Base-by-base conservation (phyloP, 2,329 filamentous ascomycete species). In the Colletotrichum agaves region DNA sequence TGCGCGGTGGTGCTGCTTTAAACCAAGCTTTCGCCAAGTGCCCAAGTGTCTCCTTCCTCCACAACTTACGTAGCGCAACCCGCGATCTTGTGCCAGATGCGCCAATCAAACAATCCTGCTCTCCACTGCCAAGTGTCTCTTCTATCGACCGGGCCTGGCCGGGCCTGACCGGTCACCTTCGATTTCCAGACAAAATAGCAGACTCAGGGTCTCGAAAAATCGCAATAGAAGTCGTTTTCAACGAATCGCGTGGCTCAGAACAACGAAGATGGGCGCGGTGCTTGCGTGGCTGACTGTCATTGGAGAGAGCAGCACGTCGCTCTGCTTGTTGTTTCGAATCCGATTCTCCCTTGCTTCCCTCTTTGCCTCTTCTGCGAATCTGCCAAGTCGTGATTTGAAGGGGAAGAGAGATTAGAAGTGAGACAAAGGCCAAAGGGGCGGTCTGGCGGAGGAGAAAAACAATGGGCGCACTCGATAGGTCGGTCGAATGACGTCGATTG, bases 181-280 rank as follows among this genome's bases (percentile, higher is more conserved):
- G 27, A 27, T 27, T 27, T 27, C 27, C 27, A 27, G 27, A 4
- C 27, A 27, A 27, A 27, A 27, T 2, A 27, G 27, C 27, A 27
- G 27, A 27, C 6, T 27, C 27, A 7, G 27, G 27, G 6, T 7
- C 6, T 27, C 44, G 8, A 23, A 21, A 17, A 17, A 23, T n/a
- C 27, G 31, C n/a, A 35, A 35, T 5, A n/a, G 11, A 11, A 35
- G 33, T 27, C 31, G 27, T 13, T 82, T 79, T 83, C 83, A 83
- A 84, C 81, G 83, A 79, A 79, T 77, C 80, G 81, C 82, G 69
- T 70, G 63, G 69, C 72, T 72, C 71, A 23, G 23, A 41, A 55
- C 27, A 19, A 55, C 27, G 49, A 35, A 55, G 13, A 61, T 21
- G 17, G n/a, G 21, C 44, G 35, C 17, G 43, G 44, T 41, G 62